Conservation (phyloP, 2,329 filamentous ascomycete genomes). For the Remersonia thermophila region DNA sequence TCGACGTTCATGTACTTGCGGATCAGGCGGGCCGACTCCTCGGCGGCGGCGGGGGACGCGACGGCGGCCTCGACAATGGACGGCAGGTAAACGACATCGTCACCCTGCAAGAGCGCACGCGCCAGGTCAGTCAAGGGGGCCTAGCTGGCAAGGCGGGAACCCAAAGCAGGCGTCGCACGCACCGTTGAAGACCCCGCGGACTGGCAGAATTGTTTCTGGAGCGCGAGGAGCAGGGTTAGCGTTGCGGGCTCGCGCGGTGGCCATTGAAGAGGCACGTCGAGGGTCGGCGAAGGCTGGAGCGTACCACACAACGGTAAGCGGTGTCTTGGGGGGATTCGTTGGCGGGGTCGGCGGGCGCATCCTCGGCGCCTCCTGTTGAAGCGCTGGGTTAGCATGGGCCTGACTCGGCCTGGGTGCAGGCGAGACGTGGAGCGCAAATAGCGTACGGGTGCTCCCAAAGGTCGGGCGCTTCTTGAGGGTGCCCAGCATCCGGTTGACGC, state of each 20-base stretch:
- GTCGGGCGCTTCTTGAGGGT: constrained; percentile 39
- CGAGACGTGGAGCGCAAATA: too few relatives aligned
- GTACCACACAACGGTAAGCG: constrained; percentile 54
- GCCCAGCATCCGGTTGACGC: constrained; percentile 44
- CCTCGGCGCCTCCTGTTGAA: constrained; percentile 10
- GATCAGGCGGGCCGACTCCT: constrained; percentile 67
- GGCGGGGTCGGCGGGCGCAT: constrained; percentile 18
- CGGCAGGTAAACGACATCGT: constrained; percentile 86
- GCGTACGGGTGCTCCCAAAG: constrained; percentile 9
- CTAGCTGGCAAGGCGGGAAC: neutral
- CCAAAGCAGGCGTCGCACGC: too few relatives aligned
- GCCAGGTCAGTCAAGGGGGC: neutral
- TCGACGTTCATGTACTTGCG: constrained; percentile 71
- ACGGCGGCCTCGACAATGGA: constrained; percentile 91
- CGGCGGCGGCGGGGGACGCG: constrained; percentile 75
- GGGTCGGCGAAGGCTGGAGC: constrained; percentile 18
- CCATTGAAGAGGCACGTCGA: constrained; percentile 2
- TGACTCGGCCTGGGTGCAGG: too few relatives aligned
- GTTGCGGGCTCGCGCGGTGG: neutral
- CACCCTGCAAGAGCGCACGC: constrained; percentile 40
- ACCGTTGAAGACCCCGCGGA: constrained; percentile 36
- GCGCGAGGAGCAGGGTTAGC: constrained; percentile 8
- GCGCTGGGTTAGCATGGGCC: neutral
- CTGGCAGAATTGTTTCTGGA: constrained; percentile 70
- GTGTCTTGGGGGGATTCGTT: constrained; percentile 55